Evolutionary conservation across 2,329 filamentous ascomycete species (phyloP), one percentile per base, ranked within the genome.

Genomic region (Fusarium annulatum): DNA sequence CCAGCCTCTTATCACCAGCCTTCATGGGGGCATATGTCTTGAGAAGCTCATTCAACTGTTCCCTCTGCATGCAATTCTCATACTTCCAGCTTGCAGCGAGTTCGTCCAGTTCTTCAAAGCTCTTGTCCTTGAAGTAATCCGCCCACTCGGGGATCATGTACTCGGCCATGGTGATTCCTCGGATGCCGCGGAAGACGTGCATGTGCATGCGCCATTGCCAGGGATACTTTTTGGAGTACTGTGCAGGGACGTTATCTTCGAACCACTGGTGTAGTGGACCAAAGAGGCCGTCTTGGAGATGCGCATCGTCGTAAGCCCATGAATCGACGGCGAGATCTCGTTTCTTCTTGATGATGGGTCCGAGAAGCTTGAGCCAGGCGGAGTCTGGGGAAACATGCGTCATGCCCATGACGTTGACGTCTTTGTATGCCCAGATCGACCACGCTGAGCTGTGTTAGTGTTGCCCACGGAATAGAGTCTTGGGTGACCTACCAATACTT

Each of bases 351-450:
- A 90, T 78, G 68, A 90, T 88, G 0, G 86, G 84, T 16, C 82
- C 77, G 45, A 90, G 84, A 1, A 85, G 83, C 36, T 83, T 83
- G 73, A 88, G 86, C 81, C 87, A 89, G 15, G 81, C 74, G 16
- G 83, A 85, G 18, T 85, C 77, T 0, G 85, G 84, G 21, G 80
- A 80, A 2, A 85, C 82, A 61, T 87, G 84, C 1, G 87, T 82
- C 86, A 89, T 88, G 7, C 87, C 88, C 80, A 88, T 86, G 28
- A 86, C 81, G 1, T 87, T 86, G 61, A 89, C 85, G 69, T 89
- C 87, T 76, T 89, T 89, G 78, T 88, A 89, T 1, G 86, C 79
- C 87, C 88, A 89, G 71, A 91, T 91, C 19, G 81, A 86, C 89
- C 89, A 91, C 49, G 87, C 64, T 82, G 18, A 15, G 7, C 3